A percentile compares a stretch with the other conserved stretches of the same genome.
Evolutionary conservation across 495 filamentous ascomycete species (phyloP).

Genomic region (Wilcoxina mikolae): DNA sequence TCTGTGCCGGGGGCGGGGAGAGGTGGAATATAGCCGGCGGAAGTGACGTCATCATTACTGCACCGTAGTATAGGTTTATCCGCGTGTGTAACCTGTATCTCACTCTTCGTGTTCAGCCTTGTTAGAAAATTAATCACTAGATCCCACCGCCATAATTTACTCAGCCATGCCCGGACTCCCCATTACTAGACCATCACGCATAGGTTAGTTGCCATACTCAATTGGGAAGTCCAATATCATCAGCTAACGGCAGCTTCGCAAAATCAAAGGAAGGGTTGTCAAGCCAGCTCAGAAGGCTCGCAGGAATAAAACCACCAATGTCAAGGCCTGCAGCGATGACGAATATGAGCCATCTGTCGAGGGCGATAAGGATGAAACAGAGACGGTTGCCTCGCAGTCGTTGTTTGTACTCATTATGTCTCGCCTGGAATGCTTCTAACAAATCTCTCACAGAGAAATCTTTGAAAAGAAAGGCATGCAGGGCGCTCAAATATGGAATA

Average conservation of each 20-base stretch:
- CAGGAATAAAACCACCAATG: background rate
- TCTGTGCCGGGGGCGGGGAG: too few relatives aligned
- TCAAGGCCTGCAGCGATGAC: background rate
- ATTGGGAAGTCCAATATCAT: background rate
- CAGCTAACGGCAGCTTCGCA: background rate
- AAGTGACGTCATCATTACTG: background rate
- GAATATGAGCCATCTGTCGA: background rate
- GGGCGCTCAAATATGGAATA: background rate
- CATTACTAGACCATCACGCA: background rate
- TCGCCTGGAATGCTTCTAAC: background rate
- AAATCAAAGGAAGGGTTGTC: background rate
- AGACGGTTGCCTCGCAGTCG: background rate
- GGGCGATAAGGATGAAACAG: background rate
- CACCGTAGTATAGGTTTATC: too few relatives aligned
- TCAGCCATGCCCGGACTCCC: background rate
- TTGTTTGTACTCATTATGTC: background rate
- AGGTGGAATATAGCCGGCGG: background rate
- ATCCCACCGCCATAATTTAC: background rate
- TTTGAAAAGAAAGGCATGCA: background rate
- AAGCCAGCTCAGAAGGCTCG: background rate
- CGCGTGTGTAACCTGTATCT: background rate
- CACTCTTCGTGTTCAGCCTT: too few relatives aligned
- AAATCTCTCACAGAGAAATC: background rate
- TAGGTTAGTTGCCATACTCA: background rate
- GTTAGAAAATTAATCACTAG: too few relatives aligned